Evolutionary conservation across 2,329 filamentous ascomycete genomes (phyloP), one percentile per base, ranked within the genome.

Genomic region (Trichoderma koningii): DNA sequence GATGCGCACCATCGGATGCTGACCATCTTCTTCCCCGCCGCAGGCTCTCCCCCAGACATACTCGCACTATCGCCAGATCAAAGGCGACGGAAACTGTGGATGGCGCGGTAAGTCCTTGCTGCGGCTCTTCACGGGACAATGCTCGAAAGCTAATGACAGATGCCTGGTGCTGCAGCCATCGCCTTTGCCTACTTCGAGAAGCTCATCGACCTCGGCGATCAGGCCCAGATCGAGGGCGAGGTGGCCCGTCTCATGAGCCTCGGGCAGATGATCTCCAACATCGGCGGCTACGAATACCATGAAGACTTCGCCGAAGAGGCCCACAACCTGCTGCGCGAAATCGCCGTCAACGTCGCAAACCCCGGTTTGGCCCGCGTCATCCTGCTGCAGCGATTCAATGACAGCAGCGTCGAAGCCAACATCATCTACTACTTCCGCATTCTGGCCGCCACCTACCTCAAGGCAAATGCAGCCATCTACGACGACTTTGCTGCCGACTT

Each of bases 11-110:
- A 14, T 38, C 34, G 9, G 42, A 56, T 61, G 57, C 66, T 71
- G 64, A 72, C 61, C 19, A 42, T n/a, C 12, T 30, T 47, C 60
- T 59, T 30, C 64, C 51, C 45, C 60, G 65, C 23, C 26, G 15
- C 70, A 96, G 93, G 85, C 88, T 21, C 84, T 99, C 63, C 90
- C 93, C 7, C 84, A 89, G 71, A 92, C 89, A 64, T 97, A 96
- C 76, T 91, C 92, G 21, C 89, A 93, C 75, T 97, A 94, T 74
- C 91, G 95, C 63, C 89, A 89, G 12, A 87, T 97, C 75, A 89
- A 90, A 77, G 94, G 95, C 61, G 94, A 98, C 79, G 95, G 95
- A 66, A 96, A 96, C 75, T 98, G 95, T 78, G 95, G 94, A 73
- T 98, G 95, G 94, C 87, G 94, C 89, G 95, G 94, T 97, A 83